Evolutionary conservation across 2,329 filamentous ascomycete species (phyloP).

Genomic region (Lecanicillium sp.): DNA sequence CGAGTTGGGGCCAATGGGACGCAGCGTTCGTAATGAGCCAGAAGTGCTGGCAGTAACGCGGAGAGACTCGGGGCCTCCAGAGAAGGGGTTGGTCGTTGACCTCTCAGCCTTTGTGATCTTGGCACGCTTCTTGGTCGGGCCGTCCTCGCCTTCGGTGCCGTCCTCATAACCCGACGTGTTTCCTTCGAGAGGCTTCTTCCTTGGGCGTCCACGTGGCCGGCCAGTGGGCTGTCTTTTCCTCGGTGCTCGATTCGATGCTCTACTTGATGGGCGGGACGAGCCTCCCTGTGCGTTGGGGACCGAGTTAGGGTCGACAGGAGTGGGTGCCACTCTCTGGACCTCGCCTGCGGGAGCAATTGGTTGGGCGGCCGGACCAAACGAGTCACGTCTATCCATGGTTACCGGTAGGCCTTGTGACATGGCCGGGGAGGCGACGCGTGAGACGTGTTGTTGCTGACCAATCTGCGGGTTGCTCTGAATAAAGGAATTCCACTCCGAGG

Average conservation of each 20-base stretch:
- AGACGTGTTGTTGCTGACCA: slow-evolving; percentile 27
- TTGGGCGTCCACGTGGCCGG: slow-evolving; percentile 47
- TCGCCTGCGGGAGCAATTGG: slow-evolving; percentile 17
- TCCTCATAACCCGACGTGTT: slow-evolving; percentile 71
- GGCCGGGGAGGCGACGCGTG: slow-evolving; percentile 29
- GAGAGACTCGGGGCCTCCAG: slow-evolving; percentile 67
- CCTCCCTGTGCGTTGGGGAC: slow-evolving; percentile 14
- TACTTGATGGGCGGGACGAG: slow-evolving; percentile 51
- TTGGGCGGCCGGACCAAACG: slow-evolving; percentile 17
- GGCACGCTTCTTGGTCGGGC: slow-evolving; percentile 59
- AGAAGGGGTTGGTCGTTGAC: slow-evolving; percentile 65
- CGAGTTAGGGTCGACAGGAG: slow-evolving; percentile 18
- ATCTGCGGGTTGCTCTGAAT: slow-evolving; percentile 60
- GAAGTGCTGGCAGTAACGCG: slow-evolving; percentile 87
- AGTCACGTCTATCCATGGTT: slow-evolving; percentile 17
- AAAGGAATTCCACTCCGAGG: slow-evolving; percentile 71
- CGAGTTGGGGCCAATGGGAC: slow-evolving; percentile 55
- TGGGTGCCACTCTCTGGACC: slow-evolving; percentile 26
- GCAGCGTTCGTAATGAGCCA: slow-evolving; percentile 76
- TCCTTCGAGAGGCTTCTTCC: slow-evolving; percentile 48
- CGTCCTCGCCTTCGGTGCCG: slow-evolving; percentile 52
- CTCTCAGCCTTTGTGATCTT: slow-evolving; percentile 68
- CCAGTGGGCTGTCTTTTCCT: slow-evolving; percentile 40
- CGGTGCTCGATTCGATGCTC: slow-evolving; percentile 41
- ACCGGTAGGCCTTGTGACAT: slow-evolving; percentile 22